These are phyloP conservation scores for Sclerotinia minor DNA, from an alignment of 2,329 filamentous ascomycete genomes.

Conservation along the genomic window DNA sequence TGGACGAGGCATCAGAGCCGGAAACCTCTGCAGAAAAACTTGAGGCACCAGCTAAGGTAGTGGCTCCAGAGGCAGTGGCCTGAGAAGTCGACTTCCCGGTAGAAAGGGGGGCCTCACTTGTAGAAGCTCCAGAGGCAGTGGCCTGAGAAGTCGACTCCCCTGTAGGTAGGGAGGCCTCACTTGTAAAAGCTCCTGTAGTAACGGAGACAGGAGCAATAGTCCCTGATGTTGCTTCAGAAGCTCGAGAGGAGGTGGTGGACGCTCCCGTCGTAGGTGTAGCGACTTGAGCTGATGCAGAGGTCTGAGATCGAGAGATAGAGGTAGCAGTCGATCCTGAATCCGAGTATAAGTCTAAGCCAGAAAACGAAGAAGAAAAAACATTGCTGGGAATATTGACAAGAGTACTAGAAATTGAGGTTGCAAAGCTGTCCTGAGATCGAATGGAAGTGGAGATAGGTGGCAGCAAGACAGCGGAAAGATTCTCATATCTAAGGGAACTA, in stretches of 20 bases:
- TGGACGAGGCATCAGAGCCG: slow-evolving; percentile 27
- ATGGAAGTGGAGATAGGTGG: slow-evolving; percentile 14
- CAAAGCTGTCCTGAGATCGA: slow-evolving; percentile 4
- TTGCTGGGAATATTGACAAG: slow-evolving; percentile 15
- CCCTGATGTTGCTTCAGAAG: slow-evolving; percentile 6
- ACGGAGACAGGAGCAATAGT: slow-evolving; percentile 1
- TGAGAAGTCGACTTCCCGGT: slow-evolving; percentile 20
- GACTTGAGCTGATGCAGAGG: slow-evolving; percentile 19
- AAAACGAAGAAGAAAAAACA: slow-evolving; percentile 18
- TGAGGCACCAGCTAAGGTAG: slow-evolving; percentile 25
- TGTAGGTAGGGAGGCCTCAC: slow-evolving; percentile 19
- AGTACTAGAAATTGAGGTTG: slow-evolving; percentile 21
- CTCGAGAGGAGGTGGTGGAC: slow-evolving; percentile 8
- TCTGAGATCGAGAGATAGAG: slow-evolving; percentile 17
- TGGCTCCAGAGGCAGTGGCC: slow-evolving; percentile 27
- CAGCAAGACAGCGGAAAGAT: background rate
- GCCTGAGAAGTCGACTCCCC: slow-evolving; percentile 18
- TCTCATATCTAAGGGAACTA: slow-evolving; percentile 9
- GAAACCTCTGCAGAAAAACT: slow-evolving; percentile 30
- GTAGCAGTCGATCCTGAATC: slow-evolving; percentile 26
- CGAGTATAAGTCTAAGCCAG: slow-evolving; percentile 26
- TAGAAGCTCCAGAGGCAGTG: slow-evolving; percentile 27
- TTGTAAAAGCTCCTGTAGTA: slow-evolving; percentile 23
- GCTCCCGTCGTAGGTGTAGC: slow-evolving; percentile 6
- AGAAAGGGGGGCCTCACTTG: slow-evolving; percentile 21